Percentiles rank a stretch among this genome's conserved stretches.
Evolutionary conservation across 768 basidiomycete genomes (phyloP).

Genomic region (Sutorius australiensis): DNA sequence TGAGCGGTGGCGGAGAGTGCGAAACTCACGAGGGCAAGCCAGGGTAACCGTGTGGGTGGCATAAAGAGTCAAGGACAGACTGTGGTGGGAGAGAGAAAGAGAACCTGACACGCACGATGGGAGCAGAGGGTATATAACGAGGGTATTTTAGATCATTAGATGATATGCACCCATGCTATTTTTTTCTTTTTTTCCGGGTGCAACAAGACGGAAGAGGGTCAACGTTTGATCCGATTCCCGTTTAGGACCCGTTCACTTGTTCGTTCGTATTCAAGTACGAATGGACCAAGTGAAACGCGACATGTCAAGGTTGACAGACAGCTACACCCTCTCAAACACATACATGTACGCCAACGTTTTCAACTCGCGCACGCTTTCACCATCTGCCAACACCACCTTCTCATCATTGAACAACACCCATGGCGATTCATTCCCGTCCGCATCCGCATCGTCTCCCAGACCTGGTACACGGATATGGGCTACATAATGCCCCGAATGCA

Average conservation of each 20-base stretch:
- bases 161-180: no score
- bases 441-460: constrained; percentile 26
- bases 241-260: no score
- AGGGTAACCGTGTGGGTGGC: neutral
- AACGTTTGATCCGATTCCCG: no score
- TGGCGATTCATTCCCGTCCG: constrained; percentile 33
- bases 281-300: no score
- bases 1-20: constrained; percentile 8
- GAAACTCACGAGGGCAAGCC: constrained; percentile 8
- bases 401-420: constrained; percentile 98
- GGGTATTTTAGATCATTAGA: no score
- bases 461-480: constrained; percentile 56
- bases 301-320: no score
- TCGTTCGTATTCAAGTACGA: no score
- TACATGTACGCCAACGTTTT: constrained; percentile 91
- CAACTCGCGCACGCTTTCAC: constrained; percentile 73
- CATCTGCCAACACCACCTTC: constrained; percentile 89
- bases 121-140: neutral
- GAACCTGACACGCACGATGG: no score
- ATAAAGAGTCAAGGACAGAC: neutral
- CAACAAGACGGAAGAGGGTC: no score
- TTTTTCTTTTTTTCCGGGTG: no score
- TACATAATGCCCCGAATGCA: constrained; percentile 93
- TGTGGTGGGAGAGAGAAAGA: neutral
- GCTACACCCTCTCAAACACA: constrained; percentile 61